Evolutionary conservation across 805 yeast genomes (phyloP).

Genomic region (Metschnikowia bowlesiae): DNA sequence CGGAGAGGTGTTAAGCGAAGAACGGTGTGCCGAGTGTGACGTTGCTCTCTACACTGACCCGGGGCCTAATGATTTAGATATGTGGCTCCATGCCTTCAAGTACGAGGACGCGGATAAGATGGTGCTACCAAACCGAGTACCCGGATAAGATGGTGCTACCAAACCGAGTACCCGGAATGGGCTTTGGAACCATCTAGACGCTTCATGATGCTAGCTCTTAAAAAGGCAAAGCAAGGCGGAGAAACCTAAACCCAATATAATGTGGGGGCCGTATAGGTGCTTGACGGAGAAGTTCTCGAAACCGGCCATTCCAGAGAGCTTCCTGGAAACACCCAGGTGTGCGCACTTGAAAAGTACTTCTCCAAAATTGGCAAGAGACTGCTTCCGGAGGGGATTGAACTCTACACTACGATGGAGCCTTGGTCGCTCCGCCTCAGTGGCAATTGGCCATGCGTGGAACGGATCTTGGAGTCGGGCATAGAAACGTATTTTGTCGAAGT

Average conservation of each 20-base stretch:
- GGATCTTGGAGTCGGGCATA: constrained; percentile 59
- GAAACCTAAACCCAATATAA: constrained; percentile 83
- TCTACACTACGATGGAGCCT: constrained; percentile 97
- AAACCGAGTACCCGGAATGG: constrained; percentile 80
- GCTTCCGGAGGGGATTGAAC: constrained; percentile 71
- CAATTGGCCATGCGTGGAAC: constrained; percentile 79
- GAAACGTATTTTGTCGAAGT: constrained; percentile 87
- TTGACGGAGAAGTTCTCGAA: constrained; percentile 55
- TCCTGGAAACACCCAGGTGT: constrained; percentile 94
- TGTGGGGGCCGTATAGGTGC: constrained; percentile 86
- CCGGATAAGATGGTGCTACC: constrained; percentile 85
- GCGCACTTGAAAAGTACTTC: constrained; percentile 77
- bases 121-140: no score
- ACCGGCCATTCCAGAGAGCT: constrained; percentile 89
- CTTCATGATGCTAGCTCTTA: constrained; percentile 73
- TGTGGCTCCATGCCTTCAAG: constrained; percentile 88
- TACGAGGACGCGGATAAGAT: constrained; percentile 55
- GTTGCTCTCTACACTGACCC: constrained; percentile 80
- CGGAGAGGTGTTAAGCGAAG: constrained; percentile 66
- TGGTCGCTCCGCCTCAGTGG: constrained; percentile 88
- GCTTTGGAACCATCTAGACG: constrained; percentile 55
- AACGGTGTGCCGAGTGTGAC: constrained; percentile 61
- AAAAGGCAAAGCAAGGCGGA: constrained; percentile 74
- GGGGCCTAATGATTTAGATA: constrained; percentile 75
- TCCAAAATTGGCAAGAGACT: constrained; percentile 27